These are phyloP conservation scores for Cryptosporidium andersoni DNA, from an alignment of 169 alveolate genomes.

Conservation along the genomic window DNA sequence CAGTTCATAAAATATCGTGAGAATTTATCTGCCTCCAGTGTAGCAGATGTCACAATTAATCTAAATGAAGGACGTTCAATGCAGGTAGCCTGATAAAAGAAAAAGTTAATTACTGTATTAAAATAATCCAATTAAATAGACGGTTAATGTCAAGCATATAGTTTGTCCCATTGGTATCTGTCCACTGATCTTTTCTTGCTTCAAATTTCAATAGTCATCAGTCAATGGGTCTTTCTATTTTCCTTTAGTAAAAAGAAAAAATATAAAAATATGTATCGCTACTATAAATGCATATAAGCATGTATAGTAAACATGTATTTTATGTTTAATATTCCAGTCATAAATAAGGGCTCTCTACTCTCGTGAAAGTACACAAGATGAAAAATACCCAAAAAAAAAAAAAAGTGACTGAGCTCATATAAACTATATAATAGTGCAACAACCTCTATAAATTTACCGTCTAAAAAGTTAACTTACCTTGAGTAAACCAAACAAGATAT, in stretches of 20 bases:
- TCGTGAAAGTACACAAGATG: neutral
- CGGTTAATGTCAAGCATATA: neutral
- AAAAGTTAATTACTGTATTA: neutral
- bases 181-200: constrained; percentile 69
- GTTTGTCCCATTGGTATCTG: constrained; percentile 85
- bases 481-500: constrained; percentile 95
- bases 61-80: constrained; percentile 91
- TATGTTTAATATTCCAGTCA: too few species aligned
- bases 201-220: constrained; percentile 52
- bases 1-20: constrained; percentile 94
- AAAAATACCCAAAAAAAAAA: neutral
- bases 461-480: constrained; percentile 79
- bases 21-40: constrained; percentile 96
- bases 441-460: neutral
- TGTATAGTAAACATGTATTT: too few species aligned
- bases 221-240: constrained; percentile 29
- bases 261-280: too few species aligned
- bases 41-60: constrained; percentile 99
- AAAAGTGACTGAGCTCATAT: too few species aligned
- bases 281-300: too few species aligned
- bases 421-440: neutral
- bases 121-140: neutral
- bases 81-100: constrained; percentile 82
- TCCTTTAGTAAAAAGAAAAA: too few species aligned
- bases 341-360: too few species aligned